Base-by-base conservation (phyloP, 352 stramenopile species). In the Pythium pyrilobum region DNA sequence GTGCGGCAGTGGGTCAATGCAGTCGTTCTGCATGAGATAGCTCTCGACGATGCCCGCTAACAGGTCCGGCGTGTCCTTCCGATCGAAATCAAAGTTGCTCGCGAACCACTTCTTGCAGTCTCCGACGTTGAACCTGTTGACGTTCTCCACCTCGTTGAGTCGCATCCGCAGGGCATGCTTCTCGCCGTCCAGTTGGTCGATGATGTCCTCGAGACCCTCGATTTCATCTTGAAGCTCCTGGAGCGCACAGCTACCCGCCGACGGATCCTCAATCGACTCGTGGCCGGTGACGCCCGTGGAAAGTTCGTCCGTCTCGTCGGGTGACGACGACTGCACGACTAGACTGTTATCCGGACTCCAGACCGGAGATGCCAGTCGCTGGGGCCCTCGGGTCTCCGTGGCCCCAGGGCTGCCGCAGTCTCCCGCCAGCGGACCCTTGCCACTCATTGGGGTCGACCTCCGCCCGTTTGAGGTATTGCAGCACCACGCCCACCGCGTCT, bases 11-110 rank as follows among this genome's bases (percentile, higher is more conserved):
- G 69, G 65, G 33, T 79, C 55, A 28, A 82, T 24, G 16, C 50
- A 50, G 45, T 74, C 67, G 63, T 72, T 78, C 51, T 80, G 69
- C 52, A 77, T 27, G 20, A 83, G 38, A 34, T 83, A 83, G 57
- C 72, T 69, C 44, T 83, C 72, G 40, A 83, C 74, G 48, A 83
- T 77, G 15, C 58, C 59, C 5, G 64, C 67, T 20, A 83, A 51
- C 39, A 77, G 66, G 48, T 69, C 69, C 16, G 72, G 61, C 4
- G 67, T 69, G 60, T 83, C 72, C 37, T 76, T 76, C 37, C 73
- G 70, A 46, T 83, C 73, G 43, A 83, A 83, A 28, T 80, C 72
- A 58, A 65, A 83, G 57, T 83, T 83, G 49, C 39, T 52, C 13
- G 57, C 52, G 32, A 83, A 62, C 72, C 72, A 83, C 40, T 74